These are phyloP conservation scores for Biscogniauxia sp. DNA, from an alignment of 2,329 filamentous ascomycete genomes.

Conservation along the genomic window DNA sequence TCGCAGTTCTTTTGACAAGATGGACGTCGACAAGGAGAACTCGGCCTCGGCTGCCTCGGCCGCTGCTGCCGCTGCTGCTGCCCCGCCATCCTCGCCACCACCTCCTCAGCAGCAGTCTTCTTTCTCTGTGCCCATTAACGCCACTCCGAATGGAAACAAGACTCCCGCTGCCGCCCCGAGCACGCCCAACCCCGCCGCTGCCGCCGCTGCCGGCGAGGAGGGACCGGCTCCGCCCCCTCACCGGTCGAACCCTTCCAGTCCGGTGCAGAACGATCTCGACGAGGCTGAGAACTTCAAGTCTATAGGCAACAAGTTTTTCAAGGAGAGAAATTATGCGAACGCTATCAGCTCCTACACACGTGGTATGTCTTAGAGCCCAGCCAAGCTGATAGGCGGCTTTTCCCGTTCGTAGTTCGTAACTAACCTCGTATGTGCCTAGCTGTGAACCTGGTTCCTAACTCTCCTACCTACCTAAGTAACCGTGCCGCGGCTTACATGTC, in stretches of 20 bases:
- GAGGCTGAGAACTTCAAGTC: conserved; percentile 92
- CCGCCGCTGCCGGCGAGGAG: conserved; percentile 37
- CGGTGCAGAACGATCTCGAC: conserved; percentile 54
- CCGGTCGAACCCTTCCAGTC: conserved; percentile 61
- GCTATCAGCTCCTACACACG: conserved; percentile 94
- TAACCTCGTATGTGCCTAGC: conserved; percentile 56
- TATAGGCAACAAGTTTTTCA: conserved; percentile 94
- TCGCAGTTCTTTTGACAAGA: conserved; percentile 53
- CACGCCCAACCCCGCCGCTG: conserved; percentile 39
- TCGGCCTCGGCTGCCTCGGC: conserved; percentile 31
- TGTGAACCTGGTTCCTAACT: conserved; percentile 80
- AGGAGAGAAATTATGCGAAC: conserved; percentile 82
- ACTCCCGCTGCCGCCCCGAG: conserved; percentile 44
- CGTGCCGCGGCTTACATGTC: conserved; percentile 93
- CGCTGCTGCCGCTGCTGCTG: conserved; percentile 9
- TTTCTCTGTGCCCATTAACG: conserved; percentile 48
- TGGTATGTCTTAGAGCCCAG: conserved; percentile 55
- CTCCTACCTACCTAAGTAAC: conserved; percentile 89
- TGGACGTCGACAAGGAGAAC: conserved; percentile 74
- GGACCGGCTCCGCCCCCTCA: conserved; percentile 72
- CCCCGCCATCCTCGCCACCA: conserved; percentile 52
- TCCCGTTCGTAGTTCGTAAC: conserved; percentile 5
- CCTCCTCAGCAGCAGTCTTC: conserved; percentile 40
- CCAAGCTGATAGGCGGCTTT: conserved; percentile 3
- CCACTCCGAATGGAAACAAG: conserved; percentile 41